Evolutionary conservation across 2,329 filamentous ascomycete species (phyloP).

Genomic region (Rhexocercosporidium sp.): DNA sequence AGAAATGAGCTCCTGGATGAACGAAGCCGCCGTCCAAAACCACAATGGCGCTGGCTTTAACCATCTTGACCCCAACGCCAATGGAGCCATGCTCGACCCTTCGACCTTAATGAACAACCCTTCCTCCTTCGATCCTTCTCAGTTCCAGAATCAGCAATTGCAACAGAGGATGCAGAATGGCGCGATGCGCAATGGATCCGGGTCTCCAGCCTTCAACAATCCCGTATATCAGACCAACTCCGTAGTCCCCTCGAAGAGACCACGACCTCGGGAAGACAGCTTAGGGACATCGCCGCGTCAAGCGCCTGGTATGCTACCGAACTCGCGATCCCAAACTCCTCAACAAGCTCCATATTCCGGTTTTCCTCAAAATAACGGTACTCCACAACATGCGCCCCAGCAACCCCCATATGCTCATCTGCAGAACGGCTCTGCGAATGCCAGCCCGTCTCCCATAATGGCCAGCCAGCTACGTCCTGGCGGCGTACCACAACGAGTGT

Average conservation of each 20-base stretch:
- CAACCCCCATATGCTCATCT: constrained; percentile 81
- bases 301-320: constrained; percentile 73
- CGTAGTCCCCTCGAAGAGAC: constrained; percentile 88
- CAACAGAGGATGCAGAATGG: constrained; percentile 76
- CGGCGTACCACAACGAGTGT: constrained; percentile 78
- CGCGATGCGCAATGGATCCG: constrained; percentile 81
- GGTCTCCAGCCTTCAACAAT: constrained; percentile 78
- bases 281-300: constrained; percentile 82
- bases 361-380: constrained; percentile 68
- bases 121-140: constrained; percentile 62
- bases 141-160: constrained; percentile 55
- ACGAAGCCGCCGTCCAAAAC: constrained; percentile 69
- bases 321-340: constrained; percentile 90
- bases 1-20: constrained; percentile 77
- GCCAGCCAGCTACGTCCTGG: constrained; percentile 76
- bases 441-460: constrained; percentile 93
- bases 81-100: constrained; percentile 67
- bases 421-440: constrained; percentile 79
- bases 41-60: constrained; percentile 73
- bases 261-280: constrained; percentile 81
- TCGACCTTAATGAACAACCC: constrained; percentile 66
- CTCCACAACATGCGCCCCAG: constrained; percentile 63
- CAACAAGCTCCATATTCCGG: constrained; percentile 76
- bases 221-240: constrained; percentile 83
- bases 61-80: constrained; percentile 65